phyloP scores from a whole-genome alignment of 78 protist genomes.

The Dictyostelium discoideum region DNA sequence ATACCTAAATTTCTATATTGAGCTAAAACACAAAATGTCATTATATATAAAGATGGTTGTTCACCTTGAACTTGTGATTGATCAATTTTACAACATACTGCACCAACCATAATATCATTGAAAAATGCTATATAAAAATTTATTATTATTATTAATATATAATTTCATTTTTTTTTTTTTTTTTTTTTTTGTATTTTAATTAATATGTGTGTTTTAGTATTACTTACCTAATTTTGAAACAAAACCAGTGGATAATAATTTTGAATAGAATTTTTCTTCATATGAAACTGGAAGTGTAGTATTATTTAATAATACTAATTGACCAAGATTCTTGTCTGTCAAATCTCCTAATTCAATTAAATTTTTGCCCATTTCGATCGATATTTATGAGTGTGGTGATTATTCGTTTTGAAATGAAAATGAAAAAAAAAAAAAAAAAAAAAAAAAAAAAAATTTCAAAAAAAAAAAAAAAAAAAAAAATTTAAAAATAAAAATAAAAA shows the following conservation, averaged over 20 bases:
- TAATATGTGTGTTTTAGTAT: neutral
- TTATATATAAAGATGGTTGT: constrained; percentile 40
- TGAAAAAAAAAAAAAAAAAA: neutral
- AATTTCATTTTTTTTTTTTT: no score
- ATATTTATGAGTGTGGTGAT: neutral
- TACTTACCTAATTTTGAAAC: constrained; percentile 44
- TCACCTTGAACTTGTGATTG: neutral
- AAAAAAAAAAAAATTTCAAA: neutral
- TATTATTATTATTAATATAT: no score
- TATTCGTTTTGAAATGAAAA: neutral
- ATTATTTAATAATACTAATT: constrained; percentile 28
- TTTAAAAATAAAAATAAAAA: no score
- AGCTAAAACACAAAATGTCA: constrained; percentile 74
- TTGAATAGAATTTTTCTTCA: constrained; percentile 52
- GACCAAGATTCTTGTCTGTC: constrained; percentile 57
- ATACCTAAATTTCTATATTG: constrained; percentile 59
- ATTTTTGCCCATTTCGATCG: neutral
- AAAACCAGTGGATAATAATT: constrained; percentile 13
- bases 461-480: no score
- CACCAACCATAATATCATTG: constrained; percentile 70
- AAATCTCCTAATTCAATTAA: constrained; percentile 54
- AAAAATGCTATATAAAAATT: constrained; percentile 18
- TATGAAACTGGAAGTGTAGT: constrained; percentile 38
- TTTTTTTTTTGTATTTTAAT: no score
- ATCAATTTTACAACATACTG: constrained; percentile 63